Evolutionary conservation across 768 basidiomycete genomes (phyloP).

Genomic region (Boletus vinaceobasis): DNA sequence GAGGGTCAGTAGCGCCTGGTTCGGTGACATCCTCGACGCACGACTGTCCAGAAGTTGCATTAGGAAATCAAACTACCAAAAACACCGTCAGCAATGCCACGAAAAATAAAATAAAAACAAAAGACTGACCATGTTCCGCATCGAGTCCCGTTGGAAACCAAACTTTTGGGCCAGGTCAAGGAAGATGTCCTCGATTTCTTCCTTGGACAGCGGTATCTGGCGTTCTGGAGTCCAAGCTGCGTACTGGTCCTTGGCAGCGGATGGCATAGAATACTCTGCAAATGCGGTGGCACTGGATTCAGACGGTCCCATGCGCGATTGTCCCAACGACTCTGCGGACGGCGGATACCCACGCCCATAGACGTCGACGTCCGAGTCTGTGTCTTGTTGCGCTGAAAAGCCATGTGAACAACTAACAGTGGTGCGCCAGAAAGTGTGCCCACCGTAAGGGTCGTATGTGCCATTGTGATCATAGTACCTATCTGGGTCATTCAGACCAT

Average conservation of each 20-base stretch:
- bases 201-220: constrained; percentile 95
- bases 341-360: constrained; percentile 66
- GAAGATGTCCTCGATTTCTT: constrained; percentile 98
- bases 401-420: constrained; percentile 7
- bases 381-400: constrained; percentile 66
- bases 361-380: constrained; percentile 76
- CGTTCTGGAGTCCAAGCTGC: constrained; percentile 93
- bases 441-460: constrained; percentile 64
- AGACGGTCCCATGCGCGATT: constrained; percentile 56
- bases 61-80: constrained; percentile 82
- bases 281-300: constrained; percentile 72
- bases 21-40: constrained; percentile 95
- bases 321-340: constrained; percentile 73
- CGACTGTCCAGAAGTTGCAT: constrained; percentile 98
- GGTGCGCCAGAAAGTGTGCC: constrained; percentile 15
- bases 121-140: constrained; percentile 85
- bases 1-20: constrained; percentile 89
- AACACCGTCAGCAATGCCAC: constrained; percentile 7
- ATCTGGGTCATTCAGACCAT: constrained; percentile 40
- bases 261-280: constrained; percentile 54
- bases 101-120: constrained; percentile 12
- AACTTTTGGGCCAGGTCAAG: constrained; percentile 98
- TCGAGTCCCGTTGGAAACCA: constrained; percentile 93
- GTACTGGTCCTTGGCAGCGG: constrained; percentile 75
- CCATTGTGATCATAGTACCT: constrained; percentile 64